phyloP scores from a whole-genome alignment of 2,329 filamentous ascomycete genomes.

The Pseudocercospora cruenta region DNA sequence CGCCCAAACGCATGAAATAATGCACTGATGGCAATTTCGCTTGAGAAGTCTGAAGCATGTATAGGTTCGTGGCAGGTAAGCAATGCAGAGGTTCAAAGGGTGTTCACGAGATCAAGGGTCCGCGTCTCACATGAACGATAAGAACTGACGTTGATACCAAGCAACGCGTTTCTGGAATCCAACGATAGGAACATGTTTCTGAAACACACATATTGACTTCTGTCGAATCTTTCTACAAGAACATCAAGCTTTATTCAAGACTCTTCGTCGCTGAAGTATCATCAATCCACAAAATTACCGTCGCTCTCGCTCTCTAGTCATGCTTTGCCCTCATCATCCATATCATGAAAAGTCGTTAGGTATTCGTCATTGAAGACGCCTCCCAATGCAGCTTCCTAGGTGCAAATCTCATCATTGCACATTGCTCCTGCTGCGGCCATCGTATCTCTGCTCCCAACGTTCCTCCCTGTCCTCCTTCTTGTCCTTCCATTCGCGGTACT shows the following conservation, averaged over 20 bases:
- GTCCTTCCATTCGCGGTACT: constrained; percentile 35
- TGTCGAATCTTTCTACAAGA: constrained; percentile 5
- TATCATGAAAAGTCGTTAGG: not conserved
- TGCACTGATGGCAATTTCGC: no score
- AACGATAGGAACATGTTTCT: not conserved
- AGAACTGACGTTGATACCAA: not conserved
- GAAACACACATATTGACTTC: not conserved
- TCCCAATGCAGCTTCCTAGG: not conserved
- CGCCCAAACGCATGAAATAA: not conserved
- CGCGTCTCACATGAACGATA: not conserved
- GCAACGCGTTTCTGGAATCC: not conserved
- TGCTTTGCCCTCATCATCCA: not conserved
- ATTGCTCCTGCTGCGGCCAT: constrained; percentile 28
- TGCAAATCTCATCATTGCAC: constrained; percentile 17
- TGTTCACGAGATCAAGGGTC: constrained; percentile 1
- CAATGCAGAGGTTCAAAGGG: not conserved
- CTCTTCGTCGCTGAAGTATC: not conserved
- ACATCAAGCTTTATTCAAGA: not conserved
- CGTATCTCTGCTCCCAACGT: constrained; percentile 24
- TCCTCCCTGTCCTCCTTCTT: constrained; percentile 32
- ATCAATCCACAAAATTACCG: not conserved
- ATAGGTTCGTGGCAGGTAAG: not conserved
- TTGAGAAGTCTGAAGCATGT: not conserved
- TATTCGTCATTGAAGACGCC: not conserved
- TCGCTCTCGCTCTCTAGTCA: constrained; percentile 3